Base-by-base conservation (phyloP, 306 rosid genomes). In the Pachyrhizus erosus region DNA sequence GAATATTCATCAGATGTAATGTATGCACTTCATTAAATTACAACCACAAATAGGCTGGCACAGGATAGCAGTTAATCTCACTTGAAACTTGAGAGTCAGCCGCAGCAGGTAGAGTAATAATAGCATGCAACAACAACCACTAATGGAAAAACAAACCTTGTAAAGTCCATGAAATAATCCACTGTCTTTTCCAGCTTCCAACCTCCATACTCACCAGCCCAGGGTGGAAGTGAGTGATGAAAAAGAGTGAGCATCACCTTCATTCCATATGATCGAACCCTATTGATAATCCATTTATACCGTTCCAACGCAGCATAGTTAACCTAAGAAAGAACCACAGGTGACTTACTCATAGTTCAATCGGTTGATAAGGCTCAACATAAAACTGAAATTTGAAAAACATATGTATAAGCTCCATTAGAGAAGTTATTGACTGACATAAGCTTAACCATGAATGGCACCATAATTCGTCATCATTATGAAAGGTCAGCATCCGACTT, bases 181-280 rank as follows among this genome's bases (percentile, higher is more conserved):
- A 91, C 97, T 2, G 99, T 96, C 86, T 91, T 96, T 82, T 96
- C 97, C 87, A 92, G 80, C 88, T 96, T 93, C 99, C 98, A 96
- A 80, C 98, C 99, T 83, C 99, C 99, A 89, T 96, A 96, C 54
- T 91, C 93, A 78, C 96, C 92, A 31, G 99, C 97, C 99, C 91
- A 85, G 13, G 99, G 92, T 48, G 99, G 99, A 74, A 96, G 88
- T 39, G 99, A 96, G 80, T 96, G 99, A 89, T 96, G 99, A 76
- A 96, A 96, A 76, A 96, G 92, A 73, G 99, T 96, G 76, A 96
- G 89, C 99, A 93, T 91, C 83, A 96, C 99, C 86, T 96, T 96
- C 99, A 96, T 96, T 83, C 98, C 99, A 79, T 89, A 78, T 26
- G 97, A 93, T 37, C 75, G 92, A 79, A 86, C 93, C 88, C 91